These are phyloP conservation scores for Claviceps sp. DNA, from an alignment of 2,329 filamentous ascomycete genomes.

Conservation along the genomic window DNA sequence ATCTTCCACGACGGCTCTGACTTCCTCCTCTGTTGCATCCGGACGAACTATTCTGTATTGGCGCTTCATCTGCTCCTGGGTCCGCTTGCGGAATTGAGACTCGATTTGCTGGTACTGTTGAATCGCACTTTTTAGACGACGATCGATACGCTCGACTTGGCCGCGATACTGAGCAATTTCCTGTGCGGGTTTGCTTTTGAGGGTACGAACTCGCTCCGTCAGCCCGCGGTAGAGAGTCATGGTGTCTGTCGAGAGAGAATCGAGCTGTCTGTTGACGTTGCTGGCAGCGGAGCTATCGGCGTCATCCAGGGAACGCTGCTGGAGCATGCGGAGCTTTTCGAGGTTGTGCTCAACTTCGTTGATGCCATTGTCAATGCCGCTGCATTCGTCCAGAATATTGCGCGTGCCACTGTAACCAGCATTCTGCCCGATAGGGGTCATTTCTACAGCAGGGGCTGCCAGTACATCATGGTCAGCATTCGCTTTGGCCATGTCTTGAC, in stretches of 20 bases:
- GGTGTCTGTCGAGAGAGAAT: constrained; percentile 61
- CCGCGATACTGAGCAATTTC: constrained; percentile 58
- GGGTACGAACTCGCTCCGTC: constrained; percentile 61
- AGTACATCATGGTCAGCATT: not conserved
- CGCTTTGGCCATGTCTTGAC: not conserved
- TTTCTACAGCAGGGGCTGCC: constrained; percentile 47
- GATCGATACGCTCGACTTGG: constrained; percentile 71
- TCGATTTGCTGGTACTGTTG: constrained; percentile 71
- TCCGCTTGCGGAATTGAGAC: constrained; percentile 63
- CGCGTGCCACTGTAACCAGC: constrained; percentile 43
- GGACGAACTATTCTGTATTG: constrained; percentile 85
- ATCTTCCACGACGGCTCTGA: constrained; percentile 60
- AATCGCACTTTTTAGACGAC: constrained; percentile 68
- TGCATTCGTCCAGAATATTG: constrained; percentile 67
- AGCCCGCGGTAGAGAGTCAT: constrained; percentile 73
- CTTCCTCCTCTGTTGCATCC: constrained; percentile 65
- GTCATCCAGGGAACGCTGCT: constrained; percentile 59
- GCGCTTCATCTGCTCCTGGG: constrained; percentile 71
- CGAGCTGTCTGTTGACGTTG: constrained; percentile 54
- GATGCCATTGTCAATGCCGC: constrained; percentile 65
- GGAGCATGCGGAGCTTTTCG: constrained; percentile 55
- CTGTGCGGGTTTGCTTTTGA: constrained; percentile 73
- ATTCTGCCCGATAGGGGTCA: constrained; percentile 49
- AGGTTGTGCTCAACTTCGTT: constrained; percentile 61
- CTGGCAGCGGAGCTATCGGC: constrained; percentile 57